Base-by-base conservation (phyloP, 129 eudicot species). In the Pseudognaphalium luteoalbum region DNA sequence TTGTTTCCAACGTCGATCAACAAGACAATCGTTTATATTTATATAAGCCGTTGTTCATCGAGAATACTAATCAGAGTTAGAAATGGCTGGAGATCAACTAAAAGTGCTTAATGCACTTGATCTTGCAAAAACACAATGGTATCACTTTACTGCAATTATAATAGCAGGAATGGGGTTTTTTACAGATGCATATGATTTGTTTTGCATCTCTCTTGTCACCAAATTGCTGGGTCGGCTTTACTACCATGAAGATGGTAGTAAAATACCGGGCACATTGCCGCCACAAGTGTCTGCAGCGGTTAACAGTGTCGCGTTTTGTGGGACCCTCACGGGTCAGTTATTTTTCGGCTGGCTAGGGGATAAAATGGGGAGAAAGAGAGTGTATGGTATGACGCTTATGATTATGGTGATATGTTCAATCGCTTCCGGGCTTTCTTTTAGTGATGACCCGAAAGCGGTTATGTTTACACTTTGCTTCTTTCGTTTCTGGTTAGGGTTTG, bases 141-240 rank as follows among this genome's bases (percentile, higher is more conserved):
- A 90, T 58, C 96, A 88, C 42, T 91, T 91, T 76, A 91, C 97
- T 17, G 97, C 97, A 20, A 91, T 91, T 33, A 70, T 90, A 20
- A 75, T 91, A 8, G 92, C 93, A 0, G 96, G 96, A 69, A 90
- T 90, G 96, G 93, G 96, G 9, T 90, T 90, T 69, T 90, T 87
- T 75, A 90, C 96, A 0, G 96, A 90, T 44, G 93, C 96, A 15
- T 90, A 90, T 63, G 96, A 89, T 82, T 85, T 89, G 2, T 89
- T 89, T 72, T 87, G 96, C 82, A 87, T 89, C 50, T 89, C 96
- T 2, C 85, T 89, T 8, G 96, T 89, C 59, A 89, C 96, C 2
- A 87, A 87, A 56, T 67, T 90, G 62, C 86, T 90, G 28, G 96
- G 96, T 3, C 88, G 96, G 20, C 85, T 90, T 44, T 90, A 90